These are phyloP conservation scores for Rachicladosporium sp. DNA, from an alignment of 2,329 filamentous ascomycete genomes.

Conservation along the genomic window DNA sequence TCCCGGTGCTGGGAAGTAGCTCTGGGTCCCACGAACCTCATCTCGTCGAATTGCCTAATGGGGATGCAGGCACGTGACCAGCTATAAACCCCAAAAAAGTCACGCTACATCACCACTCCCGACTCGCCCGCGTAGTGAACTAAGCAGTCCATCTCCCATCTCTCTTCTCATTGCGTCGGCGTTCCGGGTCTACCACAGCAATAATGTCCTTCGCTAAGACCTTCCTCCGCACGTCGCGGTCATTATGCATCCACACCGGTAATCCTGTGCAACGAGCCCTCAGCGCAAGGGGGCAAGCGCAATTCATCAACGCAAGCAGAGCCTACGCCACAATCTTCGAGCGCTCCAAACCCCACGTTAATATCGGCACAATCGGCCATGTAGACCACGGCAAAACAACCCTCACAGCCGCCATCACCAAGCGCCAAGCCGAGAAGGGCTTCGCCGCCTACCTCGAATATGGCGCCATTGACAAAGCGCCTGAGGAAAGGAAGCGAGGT, in stretches of 20 bases:
- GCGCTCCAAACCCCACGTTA: conserved; percentile 93
- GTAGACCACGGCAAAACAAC: conserved; percentile 82
- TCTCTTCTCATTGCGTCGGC: conserved; percentile 6
- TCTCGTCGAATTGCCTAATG: too few relatives aligned
- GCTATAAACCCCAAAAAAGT: too few relatives aligned
- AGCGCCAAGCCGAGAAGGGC: conserved; percentile 91
- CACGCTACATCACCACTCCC: too few relatives aligned
- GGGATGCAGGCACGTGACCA: too few relatives aligned
- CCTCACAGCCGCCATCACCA: conserved; percentile 95
- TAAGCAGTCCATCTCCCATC: conserved; percentile 1
- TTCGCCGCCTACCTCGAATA: conserved; percentile 93
- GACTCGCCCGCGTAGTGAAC: background rate
- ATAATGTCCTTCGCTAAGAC: conserved; percentile 78
- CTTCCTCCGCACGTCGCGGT: conserved; percentile 71
- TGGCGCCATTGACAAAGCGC: conserved; percentile 95
- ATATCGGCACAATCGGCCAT: conserved; percentile 98
- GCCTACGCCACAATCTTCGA: conserved; percentile 58
- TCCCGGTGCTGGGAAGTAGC: too few relatives aligned
- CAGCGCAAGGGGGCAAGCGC: conserved; percentile 49
- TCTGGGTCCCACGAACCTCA: too few relatives aligned
- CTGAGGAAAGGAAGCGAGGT: conserved; percentile 98
- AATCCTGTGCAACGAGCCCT: conserved; percentile 67
- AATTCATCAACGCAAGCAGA: conserved; percentile 52
- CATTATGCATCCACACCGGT: conserved; percentile 55
- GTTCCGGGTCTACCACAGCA: conserved; percentile 11